Evolutionary conservation across 768 basidiomycete species (phyloP), one percentile per base, ranked within the genome.

Genomic region (Lactifluus hygrophoroides): DNA sequence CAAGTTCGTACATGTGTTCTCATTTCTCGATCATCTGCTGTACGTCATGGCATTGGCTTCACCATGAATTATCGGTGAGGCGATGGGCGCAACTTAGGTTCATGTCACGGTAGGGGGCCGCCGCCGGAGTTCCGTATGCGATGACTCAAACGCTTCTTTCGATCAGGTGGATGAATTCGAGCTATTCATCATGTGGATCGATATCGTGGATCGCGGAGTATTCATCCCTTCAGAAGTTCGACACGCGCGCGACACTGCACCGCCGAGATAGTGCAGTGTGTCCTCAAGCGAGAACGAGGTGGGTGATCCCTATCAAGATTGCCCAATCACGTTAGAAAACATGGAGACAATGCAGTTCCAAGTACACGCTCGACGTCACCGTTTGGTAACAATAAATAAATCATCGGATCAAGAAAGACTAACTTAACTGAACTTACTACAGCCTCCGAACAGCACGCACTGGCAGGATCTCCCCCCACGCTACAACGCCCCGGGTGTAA

Each of bases 41-140:
- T n/a, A 40, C 45, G 11, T 47, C 54, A 23, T 56, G 37, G 30
- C 46, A 19, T 55, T 46, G 19, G 13, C 32, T 19, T 17, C 30
- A 48, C 27, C 54, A 48, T 16, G 54, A 56, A 47, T 56, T 10
- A 21, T 38, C 27, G 37, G 54, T 19, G 46, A 56, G 46, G 54
- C 23, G 37, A 56, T 38, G 45, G 16, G n/a, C 40, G 40, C 40
- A 9, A n/a, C 16, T 35, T 17, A 25, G 28, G 45, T 19, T 25
- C 47, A 19, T 27, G n/a, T n/a, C n/a, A n/a, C n/a, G n/a, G n/a
- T n/a, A n/a, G n/a, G n/a, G n/a, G n/a, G n/a, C n/a, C n/a, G n/a
- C n/a, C n/a, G n/a, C n/a, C n/a, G n/a, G n/a, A 25, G 27, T n/a
- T 16, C 32, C 42, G 7, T 19, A 34, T 35, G 40, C n/a, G 40